These are phyloP conservation scores for Claviceps sp. DNA, from an alignment of 2,329 filamentous ascomycete genomes.

Conservation along the genomic window DNA sequence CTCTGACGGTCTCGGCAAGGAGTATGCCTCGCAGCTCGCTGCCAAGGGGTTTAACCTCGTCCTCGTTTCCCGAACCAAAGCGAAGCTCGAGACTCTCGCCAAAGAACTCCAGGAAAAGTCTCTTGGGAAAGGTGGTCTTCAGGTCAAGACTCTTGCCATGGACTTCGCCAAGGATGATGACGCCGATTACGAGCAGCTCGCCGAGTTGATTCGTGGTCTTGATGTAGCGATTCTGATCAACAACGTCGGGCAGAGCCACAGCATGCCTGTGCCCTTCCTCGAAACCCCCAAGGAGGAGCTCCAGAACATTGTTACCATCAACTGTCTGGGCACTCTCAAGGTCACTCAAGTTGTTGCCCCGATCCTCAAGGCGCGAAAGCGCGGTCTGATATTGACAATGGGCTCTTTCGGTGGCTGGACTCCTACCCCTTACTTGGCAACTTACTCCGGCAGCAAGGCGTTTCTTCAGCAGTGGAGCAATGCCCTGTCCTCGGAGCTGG, in stretches of 20 bases:
- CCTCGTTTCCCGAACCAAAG: slow-evolving; percentile 87
- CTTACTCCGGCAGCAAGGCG: slow-evolving; percentile 94
- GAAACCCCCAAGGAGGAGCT: slow-evolving; percentile 70
- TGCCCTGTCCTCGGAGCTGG: slow-evolving; percentile 70
- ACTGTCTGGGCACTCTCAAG: slow-evolving; percentile 80
- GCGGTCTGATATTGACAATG: slow-evolving; percentile 90
- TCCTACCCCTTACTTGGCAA: slow-evolving; percentile 83
- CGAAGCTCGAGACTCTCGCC: slow-evolving; percentile 71
- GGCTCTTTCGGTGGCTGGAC: slow-evolving; percentile 89
- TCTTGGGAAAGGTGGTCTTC: slow-evolving; percentile 38
- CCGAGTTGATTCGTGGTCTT: slow-evolving; percentile 53
- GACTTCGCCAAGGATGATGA: slow-evolving; percentile 76
- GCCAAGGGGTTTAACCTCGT: slow-evolving; percentile 87
- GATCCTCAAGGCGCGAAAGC: slow-evolving; percentile 69
- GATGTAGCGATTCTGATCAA: slow-evolving; percentile 86
- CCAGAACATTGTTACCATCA: slow-evolving; percentile 84
- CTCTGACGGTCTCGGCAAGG: slow-evolving; percentile 92
- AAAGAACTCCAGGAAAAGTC: slow-evolving; percentile 61
- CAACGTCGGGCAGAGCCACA: slow-evolving; percentile 92
- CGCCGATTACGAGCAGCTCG: slow-evolving; percentile 64
- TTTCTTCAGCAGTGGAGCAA: slow-evolving; percentile 96
- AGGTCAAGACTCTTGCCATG: slow-evolving; percentile 76
- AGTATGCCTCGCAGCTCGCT: slow-evolving; percentile 84
- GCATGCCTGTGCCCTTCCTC: slow-evolving; percentile 79
- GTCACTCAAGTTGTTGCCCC: slow-evolving; percentile 78